These are phyloP conservation scores for Penstemon eatonii DNA, from an alignment of 257 asterid genomes.

Conservation along the genomic window DNA sequence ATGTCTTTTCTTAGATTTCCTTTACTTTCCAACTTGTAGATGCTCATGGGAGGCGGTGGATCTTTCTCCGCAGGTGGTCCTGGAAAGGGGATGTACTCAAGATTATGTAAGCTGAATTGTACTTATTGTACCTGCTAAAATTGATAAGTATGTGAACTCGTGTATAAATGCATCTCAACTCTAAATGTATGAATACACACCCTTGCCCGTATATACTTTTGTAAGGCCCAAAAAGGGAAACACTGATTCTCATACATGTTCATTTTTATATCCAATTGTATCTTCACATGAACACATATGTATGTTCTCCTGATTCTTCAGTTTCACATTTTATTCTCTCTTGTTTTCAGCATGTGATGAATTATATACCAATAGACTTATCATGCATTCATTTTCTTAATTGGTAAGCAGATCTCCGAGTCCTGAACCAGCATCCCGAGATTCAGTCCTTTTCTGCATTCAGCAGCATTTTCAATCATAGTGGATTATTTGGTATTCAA, in stretches of 20 bases:
- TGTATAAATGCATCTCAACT: neutral
- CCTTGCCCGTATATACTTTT: neutral
- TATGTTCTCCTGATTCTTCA: conserved; percentile 3
- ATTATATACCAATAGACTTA: conserved; percentile 7
- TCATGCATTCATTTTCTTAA: conserved; percentile 11
- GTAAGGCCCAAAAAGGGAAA: conserved; percentile 8
- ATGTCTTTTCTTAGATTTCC: neutral
- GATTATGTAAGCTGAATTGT: conserved; percentile 66
- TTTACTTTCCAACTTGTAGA: conserved; percentile 31
- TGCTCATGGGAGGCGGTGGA: conserved; percentile 99
- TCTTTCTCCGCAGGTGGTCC: conserved; percentile 98
- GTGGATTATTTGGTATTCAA: conserved; percentile 81
- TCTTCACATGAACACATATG: too few relatives aligned
- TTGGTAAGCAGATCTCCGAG: conserved; percentile 63
- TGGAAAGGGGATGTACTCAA: conserved; percentile 95
- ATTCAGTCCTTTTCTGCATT: conserved; percentile 77
- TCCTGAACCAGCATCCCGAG: conserved; percentile 64
- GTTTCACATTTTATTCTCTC: neutral
- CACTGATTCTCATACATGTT: neutral
- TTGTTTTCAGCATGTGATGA: neutral
- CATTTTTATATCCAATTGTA: neutral
- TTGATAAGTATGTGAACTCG: conserved; percentile 2
- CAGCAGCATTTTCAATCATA: conserved; percentile 61
- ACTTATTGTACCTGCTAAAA: neutral
- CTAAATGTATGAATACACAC: neutral